phyloP scores from a whole-genome alignment of 1,284 basidiomycete species.

The Leccinum pachyderme region DNA sequence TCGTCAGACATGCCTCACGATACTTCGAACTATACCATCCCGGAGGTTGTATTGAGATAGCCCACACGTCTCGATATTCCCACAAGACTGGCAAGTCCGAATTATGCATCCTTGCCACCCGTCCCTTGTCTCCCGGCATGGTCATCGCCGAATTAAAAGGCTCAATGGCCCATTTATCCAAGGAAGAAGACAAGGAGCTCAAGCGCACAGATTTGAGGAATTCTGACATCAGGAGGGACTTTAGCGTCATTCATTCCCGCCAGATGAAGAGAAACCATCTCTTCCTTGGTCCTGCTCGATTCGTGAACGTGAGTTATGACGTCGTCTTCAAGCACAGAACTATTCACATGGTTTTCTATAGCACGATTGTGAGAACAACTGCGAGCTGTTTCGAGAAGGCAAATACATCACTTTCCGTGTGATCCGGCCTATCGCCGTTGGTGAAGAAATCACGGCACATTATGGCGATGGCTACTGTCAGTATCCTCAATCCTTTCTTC shows the following conservation, averaged over 20 bases:
- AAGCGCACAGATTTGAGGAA: slow-evolving; percentile 69
- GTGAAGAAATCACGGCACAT: slow-evolving; percentile 85
- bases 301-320: slow-evolving; percentile 78
- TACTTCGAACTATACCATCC: slow-evolving; percentile 84
- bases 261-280: slow-evolving; percentile 91
- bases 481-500: slow-evolving; percentile 31
- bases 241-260: slow-evolving; percentile 88
- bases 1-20: slow-evolving; percentile 73
- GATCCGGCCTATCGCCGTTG: slow-evolving; percentile 73
- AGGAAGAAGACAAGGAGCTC: slow-evolving; percentile 78
- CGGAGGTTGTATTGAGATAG: slow-evolving; percentile 80
- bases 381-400: slow-evolving; percentile 83
- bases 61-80: slow-evolving; percentile 81
- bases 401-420: slow-evolving; percentile 88
- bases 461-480: slow-evolving; percentile 83
- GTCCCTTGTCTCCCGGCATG: slow-evolving; percentile 63
- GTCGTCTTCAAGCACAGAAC: slow-evolving; percentile 13
- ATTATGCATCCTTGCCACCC: slow-evolving; percentile 85
- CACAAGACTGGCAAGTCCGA: slow-evolving; percentile 87
- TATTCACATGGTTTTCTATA: slow-evolving; percentile 36
- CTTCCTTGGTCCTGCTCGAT: slow-evolving; percentile 89
- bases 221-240: slow-evolving; percentile 79
- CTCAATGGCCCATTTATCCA: slow-evolving; percentile 81
- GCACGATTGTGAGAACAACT: slow-evolving; percentile 92
- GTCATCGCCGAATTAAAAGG: slow-evolving; percentile 83